Evolutionary conservation across 495 filamentous ascomycete genomes (phyloP), one percentile per base, ranked within the genome.

Genomic region (Viridothelium virens): DNA sequence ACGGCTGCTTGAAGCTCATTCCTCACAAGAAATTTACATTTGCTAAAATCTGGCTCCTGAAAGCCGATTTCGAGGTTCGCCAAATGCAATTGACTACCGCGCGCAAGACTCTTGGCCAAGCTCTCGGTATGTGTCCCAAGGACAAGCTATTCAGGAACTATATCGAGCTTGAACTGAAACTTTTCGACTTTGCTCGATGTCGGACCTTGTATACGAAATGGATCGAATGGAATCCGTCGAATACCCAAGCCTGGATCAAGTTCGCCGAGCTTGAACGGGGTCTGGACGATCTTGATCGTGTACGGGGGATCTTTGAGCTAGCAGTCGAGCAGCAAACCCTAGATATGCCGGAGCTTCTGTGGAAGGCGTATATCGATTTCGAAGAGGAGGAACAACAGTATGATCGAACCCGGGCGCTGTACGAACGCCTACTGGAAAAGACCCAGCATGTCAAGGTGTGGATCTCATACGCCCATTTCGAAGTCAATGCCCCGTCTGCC

Each of bases 371-470:
- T 74, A 97, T 98, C 72, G 92, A 97, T 77, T 98, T 97, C 72
- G 95, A 97, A 77, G 93, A 96, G 73, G 89, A 95, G 67, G 89
- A 92, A 74, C 89, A 87, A 64, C 91, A 97, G 75, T 96, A 91
- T 77, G 91, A 90, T 38, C 81, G 85, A 39, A 87, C 91, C 1
- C 82, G 94, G 56, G 74, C 79, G n/a, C 79, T 98, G 62, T 98
- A 97, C 78, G 94, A 97, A 79, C 85, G 94, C 34, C 81, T 98
- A 33, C 82, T 98, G 44, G 79, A 90, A 74, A 96, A 93, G 86
- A 96, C 95, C 18, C 89, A 91, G 74, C 95, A 98, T 73, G 91
- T 96, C 80, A 97, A 97, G 82, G 94, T 98, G 63, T 98, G 94
- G 94, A 96, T 92, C 79, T 89, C 86, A 74, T 98, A 93, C 77